These are phyloP conservation scores for Xylaria cubensis DNA, from an alignment of 495 filamentous ascomycete genomes.

Conservation along the genomic window DNA sequence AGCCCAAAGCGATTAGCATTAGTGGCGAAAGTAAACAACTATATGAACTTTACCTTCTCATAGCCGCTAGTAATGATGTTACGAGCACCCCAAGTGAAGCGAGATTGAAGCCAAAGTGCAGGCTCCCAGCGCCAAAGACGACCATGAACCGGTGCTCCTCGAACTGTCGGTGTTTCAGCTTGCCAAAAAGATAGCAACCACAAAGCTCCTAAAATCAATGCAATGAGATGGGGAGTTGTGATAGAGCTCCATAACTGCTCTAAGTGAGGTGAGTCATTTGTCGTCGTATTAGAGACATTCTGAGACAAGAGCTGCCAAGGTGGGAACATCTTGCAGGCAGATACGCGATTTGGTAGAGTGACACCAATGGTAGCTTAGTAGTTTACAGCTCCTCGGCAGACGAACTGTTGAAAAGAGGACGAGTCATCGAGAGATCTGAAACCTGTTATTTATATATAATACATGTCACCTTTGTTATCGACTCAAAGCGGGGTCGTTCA, in stretches of 20 bases:
- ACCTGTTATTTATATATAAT: background rate
- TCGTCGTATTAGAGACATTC: background rate
- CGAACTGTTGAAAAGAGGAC: background rate
- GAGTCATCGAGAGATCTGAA: background rate
- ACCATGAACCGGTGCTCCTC: background rate
- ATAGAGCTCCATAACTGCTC: background rate
- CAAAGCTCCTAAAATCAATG: background rate
- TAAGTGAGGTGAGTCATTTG: background rate
- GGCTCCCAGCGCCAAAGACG: constrained; percentile 12
- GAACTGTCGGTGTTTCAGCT: background rate
- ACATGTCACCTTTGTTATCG: background rate
- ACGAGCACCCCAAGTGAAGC: background rate
- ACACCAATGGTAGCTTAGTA: too few species aligned
- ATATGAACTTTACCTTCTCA: background rate
- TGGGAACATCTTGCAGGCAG: background rate
- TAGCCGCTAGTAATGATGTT: background rate
- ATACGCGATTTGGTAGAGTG: background rate
- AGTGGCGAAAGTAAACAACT: background rate
- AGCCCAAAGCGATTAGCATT: background rate
- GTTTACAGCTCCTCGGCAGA: background rate
- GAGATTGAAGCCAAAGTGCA: constrained; percentile 1
- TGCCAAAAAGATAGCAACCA: background rate
- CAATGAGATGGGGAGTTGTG: background rate
- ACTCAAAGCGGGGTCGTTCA: background rate
- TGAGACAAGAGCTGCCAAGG: background rate